Evolutionary conservation across 805 yeast genomes (phyloP).

Genomic region (Yarrowia bubula): DNA sequence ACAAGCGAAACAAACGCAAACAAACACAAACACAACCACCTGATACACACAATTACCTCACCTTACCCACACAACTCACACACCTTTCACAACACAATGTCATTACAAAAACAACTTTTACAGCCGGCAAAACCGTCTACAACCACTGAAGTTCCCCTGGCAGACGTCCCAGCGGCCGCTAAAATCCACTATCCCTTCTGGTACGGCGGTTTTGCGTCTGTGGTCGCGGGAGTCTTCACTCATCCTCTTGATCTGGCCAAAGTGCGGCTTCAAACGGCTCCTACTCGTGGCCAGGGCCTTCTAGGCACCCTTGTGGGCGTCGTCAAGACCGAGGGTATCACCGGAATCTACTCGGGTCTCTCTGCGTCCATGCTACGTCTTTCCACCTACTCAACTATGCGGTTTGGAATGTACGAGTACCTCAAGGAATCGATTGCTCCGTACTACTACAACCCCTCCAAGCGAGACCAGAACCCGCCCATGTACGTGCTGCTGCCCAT

Average conservation of each 20-base stretch:
- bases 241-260: constrained; percentile 88
- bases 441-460: constrained; percentile 18
- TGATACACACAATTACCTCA: background rate
- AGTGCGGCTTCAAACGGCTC: constrained; percentile 79
- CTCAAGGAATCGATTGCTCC: constrained; percentile 54
- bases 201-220: constrained; percentile 47
- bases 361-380: constrained; percentile 81
- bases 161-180: background rate
- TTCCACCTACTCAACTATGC: constrained; percentile 80
- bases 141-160: background rate
- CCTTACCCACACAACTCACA: background rate
- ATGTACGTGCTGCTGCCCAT: constrained; percentile 63
- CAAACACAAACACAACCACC: background rate
- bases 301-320: constrained; percentile 60
- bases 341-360: constrained; percentile 75
- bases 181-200: constrained; percentile 37
- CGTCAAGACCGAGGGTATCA: constrained; percentile 55
- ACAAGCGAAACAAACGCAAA: background rate
- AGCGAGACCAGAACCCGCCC: constrained; percentile 48
- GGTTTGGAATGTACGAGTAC: constrained; percentile 83
- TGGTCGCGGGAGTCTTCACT: constrained; percentile 43
- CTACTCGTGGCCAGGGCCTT: constrained; percentile 58
- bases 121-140: background rate
- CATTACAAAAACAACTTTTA: background rate
- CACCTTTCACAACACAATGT: background rate